Evolutionary conservation across 2,329 filamentous ascomycete genomes (phyloP).

Genomic region (Moelleriella libera): DNA sequence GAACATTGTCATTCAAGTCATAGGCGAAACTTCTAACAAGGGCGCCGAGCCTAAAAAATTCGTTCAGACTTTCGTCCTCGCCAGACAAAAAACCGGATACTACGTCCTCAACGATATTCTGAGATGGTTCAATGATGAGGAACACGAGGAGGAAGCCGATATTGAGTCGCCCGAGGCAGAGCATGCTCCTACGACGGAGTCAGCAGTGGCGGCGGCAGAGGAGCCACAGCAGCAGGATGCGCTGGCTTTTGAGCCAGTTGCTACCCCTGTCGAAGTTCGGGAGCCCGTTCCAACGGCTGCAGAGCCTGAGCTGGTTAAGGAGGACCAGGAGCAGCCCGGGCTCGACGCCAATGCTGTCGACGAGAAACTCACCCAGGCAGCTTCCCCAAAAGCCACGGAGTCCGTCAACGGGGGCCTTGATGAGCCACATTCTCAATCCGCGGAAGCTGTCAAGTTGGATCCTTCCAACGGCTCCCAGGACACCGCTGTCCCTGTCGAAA

Average conservation of each 20-base stretch:
- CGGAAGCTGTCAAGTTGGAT: constrained; percentile 14
- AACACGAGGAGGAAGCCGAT: neutral
- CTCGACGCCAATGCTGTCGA: constrained; percentile 18
- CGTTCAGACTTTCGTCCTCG: constrained; percentile 93
- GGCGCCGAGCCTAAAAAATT: constrained; percentile 86
- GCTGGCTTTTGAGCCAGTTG: constrained; percentile 16
- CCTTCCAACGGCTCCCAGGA: constrained; percentile 21
- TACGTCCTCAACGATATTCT: constrained; percentile 98
- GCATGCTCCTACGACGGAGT: neutral
- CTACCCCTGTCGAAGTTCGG: constrained; percentile 12
- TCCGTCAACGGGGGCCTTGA: constrained; percentile 5
- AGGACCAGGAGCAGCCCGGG: constrained; percentile 26
- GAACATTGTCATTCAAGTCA: constrained; percentile 95
- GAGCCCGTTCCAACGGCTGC: constrained; percentile 14
- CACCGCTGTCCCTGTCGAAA: constrained; percentile 41
- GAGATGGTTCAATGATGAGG: constrained; percentile 74
- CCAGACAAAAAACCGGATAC: constrained; percentile 90
- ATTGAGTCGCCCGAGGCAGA: neutral
- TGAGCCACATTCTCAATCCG: constrained; percentile 16
- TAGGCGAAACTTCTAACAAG: constrained; percentile 95
- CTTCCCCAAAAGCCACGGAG: neutral
- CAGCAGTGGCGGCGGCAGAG: constrained; percentile 44
- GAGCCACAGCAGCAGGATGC: neutral
- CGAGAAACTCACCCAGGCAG: constrained; percentile 23
- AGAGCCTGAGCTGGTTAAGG: constrained; percentile 27